Percentiles rank a stretch among this genome's conserved stretches.
Conservation (phyloP, 1,284 basidiomycete genomes). For the Marasmius fiardii region DNA sequence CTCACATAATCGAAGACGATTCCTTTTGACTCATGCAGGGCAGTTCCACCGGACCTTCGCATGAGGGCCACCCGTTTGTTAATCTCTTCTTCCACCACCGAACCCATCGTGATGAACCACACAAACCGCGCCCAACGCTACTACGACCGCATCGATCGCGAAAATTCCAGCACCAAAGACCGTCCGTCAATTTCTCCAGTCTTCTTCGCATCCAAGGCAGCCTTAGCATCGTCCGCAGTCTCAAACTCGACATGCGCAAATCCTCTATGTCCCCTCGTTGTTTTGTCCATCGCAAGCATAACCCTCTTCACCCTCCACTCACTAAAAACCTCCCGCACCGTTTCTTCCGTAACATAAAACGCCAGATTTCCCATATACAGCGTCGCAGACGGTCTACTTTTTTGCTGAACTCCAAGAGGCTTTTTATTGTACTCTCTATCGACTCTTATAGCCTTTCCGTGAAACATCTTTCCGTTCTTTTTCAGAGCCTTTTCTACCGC, state of each 20-base stretch:
- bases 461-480: slow-evolving; percentile 80
- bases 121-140: slow-evolving; percentile 43
- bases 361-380: slow-evolving; percentile 87
- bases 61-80: slow-evolving; percentile 4
- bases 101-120: slow-evolving; percentile 43
- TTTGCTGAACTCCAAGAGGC: no score
- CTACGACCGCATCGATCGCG: slow-evolving; percentile 76
- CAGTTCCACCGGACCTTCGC: slow-evolving; percentile 11
- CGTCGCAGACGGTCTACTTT: slow-evolving; percentile 59
- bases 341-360: slow-evolving; percentile 80
- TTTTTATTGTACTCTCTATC: no score
- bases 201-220: slow-evolving; percentile 70
- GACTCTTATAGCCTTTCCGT: slow-evolving; percentile 87
- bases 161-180: slow-evolving; percentile 83
- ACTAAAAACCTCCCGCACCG: slow-evolving; percentile 89
- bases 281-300: slow-evolving; percentile 93
- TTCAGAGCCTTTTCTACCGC: slow-evolving; percentile 78
- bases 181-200: slow-evolving; percentile 86
- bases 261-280: slow-evolving; percentile 87
- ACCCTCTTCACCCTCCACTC: slow-evolving; percentile 91
- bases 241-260: slow-evolving; percentile 97
- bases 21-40: slow-evolving; percentile 11
- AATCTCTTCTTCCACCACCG: slow-evolving; percentile 25
- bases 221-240: slow-evolving; percentile 77
- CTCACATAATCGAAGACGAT: no score